Conservation (phyloP, 306 rosid species). For the Rubus parviflorus region DNA sequence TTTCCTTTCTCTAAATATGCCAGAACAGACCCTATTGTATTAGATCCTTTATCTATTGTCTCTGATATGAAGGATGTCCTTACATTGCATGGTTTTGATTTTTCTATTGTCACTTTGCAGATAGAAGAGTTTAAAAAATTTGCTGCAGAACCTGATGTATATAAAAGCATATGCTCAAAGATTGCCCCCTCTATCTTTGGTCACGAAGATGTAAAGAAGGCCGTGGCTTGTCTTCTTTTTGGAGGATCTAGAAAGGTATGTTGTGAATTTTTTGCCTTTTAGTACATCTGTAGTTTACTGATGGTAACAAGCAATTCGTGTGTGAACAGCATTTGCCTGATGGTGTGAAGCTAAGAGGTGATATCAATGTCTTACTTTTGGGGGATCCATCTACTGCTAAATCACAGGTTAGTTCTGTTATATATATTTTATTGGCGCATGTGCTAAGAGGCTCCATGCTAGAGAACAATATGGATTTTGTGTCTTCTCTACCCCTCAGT, state of each 20-base stretch:
- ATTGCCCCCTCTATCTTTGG: conserved; percentile 98
- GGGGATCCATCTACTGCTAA: conserved; percentile 99
- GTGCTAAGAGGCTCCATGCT: conserved; percentile 13
- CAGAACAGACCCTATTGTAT: neutral
- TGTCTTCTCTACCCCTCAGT: conserved; percentile 10
- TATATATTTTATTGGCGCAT: neutral
- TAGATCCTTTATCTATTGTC: neutral
- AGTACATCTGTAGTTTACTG: conserved; percentile 4
- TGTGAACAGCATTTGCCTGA: conserved; percentile 79
- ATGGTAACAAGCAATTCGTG: conserved; percentile 26
- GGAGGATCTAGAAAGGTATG: conserved; percentile 97
- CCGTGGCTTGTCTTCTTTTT: conserved; percentile 89
- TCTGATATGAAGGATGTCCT: conserved; percentile 8
- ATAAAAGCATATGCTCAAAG: conserved; percentile 80
- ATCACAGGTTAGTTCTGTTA: conserved; percentile 65
- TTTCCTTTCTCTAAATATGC: neutral
- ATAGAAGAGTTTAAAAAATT: conserved; percentile 90
- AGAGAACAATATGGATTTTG: neutral
- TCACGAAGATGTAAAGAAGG: conserved; percentile 88
- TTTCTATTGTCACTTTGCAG: conserved; percentile 41
- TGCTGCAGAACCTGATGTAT: conserved; percentile 80
- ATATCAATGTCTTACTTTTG: conserved; percentile 89
- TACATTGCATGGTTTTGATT: neutral
- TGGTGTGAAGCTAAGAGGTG: conserved; percentile 97
- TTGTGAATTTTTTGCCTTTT: neutral